A percentile compares a stretch with the other conserved stretches of the same genome.
phyloP scores from a whole-genome alignment of 225 moss, liverwort and hornwort species.

The Bryum argenteum region DNA sequence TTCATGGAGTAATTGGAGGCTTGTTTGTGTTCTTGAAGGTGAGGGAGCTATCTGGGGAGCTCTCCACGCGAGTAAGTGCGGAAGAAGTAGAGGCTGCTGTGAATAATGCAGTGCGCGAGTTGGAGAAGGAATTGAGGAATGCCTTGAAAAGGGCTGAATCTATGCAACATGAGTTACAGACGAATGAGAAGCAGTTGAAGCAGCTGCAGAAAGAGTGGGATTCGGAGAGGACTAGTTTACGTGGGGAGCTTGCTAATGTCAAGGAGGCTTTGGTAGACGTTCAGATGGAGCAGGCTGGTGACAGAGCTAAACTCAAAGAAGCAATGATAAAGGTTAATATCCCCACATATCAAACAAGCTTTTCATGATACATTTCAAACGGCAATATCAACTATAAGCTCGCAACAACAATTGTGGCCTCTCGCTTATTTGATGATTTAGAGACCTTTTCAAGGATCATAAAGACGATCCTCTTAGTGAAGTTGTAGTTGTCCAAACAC shows the following conservation, averaged over 20 bases:
- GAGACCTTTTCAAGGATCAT: not conserved
- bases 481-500: not conserved
- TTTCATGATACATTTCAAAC: not conserved
- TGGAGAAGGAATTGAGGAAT: constrained; percentile 64
- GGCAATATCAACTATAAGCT: not conserved
- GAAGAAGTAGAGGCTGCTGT: constrained; percentile 91
- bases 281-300: constrained; percentile 61
- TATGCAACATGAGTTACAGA: constrained; percentile 70
- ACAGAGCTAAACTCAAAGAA: constrained; percentile 66
- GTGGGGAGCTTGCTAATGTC: constrained; percentile 60
- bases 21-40: constrained; percentile 48
- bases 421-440: not conserved
- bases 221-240: constrained; percentile 53
- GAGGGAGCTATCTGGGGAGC: constrained; percentile 79
- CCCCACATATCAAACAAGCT: not conserved
- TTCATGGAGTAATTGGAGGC: not conserved
- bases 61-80: constrained; percentile 60
- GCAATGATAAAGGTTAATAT: constrained; percentile 62
- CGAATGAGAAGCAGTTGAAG: constrained; percentile 62
- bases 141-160: constrained; percentile 65
- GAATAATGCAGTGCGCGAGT: constrained; percentile 60
- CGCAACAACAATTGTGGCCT: not conserved
- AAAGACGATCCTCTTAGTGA: not conserved
- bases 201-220: constrained; percentile 72
- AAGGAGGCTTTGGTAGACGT: constrained; percentile 49